Percentiles rank a stretch among this genome's conserved stretches.
Conservation (phyloP, 352 stramenopile genomes). For the Plasmopara viticola region DNA sequence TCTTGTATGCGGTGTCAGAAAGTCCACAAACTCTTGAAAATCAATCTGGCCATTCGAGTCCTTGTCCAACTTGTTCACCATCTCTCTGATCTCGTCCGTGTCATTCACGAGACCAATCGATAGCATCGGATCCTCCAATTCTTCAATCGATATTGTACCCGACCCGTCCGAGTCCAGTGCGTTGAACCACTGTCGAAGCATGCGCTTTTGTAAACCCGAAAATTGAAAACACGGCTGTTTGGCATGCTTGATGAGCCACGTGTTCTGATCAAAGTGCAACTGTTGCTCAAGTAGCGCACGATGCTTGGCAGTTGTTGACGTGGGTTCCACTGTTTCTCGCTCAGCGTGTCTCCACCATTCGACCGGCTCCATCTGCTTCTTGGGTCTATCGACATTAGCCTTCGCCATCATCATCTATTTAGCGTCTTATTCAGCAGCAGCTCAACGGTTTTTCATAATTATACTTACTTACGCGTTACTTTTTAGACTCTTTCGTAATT, state of each 20-base stretch:
- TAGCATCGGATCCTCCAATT: constrained; percentile 46
- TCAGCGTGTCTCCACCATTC: constrained; percentile 32
- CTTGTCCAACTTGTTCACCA: constrained; percentile 58
- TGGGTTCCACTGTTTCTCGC: constrained; percentile 13
- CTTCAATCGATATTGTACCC: constrained; percentile 37
- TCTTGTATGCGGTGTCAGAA: constrained; percentile 54
- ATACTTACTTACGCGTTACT: constrained; percentile 11
- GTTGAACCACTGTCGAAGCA: constrained; percentile 75
- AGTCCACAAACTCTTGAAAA: constrained; percentile 74
- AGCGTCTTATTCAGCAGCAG: too few relatives aligned
- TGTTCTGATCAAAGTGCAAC: constrained; percentile 54
- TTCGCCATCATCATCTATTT: constrained; percentile 35
- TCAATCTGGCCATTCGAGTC: constrained; percentile 70
- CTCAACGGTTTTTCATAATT: background rate
- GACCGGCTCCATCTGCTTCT: constrained; percentile 35
- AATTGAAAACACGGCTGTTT: constrained; percentile 62
- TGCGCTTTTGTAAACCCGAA: constrained; percentile 61
- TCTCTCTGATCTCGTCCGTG: constrained; percentile 48
- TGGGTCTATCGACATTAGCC: constrained; percentile 1
- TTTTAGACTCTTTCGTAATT: background rate
- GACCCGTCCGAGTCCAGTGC: constrained; percentile 58
- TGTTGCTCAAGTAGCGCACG: constrained; percentile 43
- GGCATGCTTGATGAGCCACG: constrained; percentile 59
- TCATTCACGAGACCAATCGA: constrained; percentile 73
- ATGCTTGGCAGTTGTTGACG: constrained; percentile 16